These are phyloP conservation scores for Phaffia tasmanica DNA, from an alignment of 768 basidiomycete species.

Conservation along the genomic window DNA sequence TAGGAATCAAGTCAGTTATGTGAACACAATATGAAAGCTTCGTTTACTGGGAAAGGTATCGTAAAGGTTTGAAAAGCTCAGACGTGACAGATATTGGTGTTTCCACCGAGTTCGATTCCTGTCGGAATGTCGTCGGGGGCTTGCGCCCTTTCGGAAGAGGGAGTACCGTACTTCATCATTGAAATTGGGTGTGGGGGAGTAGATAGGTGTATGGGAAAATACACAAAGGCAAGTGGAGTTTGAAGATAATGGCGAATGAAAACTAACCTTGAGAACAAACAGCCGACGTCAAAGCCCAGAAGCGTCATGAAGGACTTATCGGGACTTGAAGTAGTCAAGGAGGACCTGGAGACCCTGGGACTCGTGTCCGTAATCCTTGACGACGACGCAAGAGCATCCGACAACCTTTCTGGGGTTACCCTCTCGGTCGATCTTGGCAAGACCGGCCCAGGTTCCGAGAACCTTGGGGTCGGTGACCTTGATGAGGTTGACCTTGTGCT, in stretches of 20 bases:
- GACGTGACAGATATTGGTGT: constrained; percentile 13
- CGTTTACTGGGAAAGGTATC: not conserved
- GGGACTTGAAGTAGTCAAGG: constrained; percentile 33
- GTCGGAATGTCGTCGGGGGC: constrained; percentile 9
- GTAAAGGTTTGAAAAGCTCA: not conserved
- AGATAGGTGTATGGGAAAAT: not conserved
- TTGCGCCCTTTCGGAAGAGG: constrained; percentile 9
- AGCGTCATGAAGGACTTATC: constrained; percentile 14
- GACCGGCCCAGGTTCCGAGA: constrained; percentile 94
- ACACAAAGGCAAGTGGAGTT: not conserved
- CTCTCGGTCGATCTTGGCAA: constrained; percentile 99
- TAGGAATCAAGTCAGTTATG: too few relatives aligned
- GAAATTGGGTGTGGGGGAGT: not conserved
- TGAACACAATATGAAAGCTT: too few relatives aligned
- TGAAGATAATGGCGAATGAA: not conserved
- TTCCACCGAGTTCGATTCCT: constrained; percentile 20
- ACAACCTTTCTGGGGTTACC: constrained; percentile 96
- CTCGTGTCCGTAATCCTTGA: constrained; percentile 94
- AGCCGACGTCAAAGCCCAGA: not conserved
- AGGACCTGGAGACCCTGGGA: constrained; percentile 82
- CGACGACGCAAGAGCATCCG: constrained; percentile 59
- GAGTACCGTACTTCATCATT: constrained; percentile 20
- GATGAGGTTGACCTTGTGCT: constrained; percentile 97
- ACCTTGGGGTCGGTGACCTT: constrained; percentile 91
- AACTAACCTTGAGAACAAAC: constrained; percentile 7